These are phyloP conservation scores for Yamadazyma insecticola DNA, from an alignment of 805 yeast species.

Conservation along the genomic window DNA sequence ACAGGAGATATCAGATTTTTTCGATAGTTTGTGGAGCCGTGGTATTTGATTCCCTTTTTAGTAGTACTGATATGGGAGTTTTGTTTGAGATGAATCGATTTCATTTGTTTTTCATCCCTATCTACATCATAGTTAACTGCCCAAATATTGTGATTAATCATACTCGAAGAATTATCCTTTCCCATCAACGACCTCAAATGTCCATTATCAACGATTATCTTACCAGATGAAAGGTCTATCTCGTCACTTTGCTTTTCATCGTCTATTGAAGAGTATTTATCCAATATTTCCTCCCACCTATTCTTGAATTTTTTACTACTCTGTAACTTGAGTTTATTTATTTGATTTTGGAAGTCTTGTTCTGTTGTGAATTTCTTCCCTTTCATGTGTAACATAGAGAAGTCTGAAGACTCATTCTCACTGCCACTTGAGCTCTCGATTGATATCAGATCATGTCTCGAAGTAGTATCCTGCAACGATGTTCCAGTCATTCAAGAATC, in stretches of 20 bases:
- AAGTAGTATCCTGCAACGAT: too few species aligned
- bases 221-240: conserved; percentile 61
- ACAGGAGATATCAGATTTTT: conserved; percentile 3
- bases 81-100: too few species aligned
- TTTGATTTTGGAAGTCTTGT: conserved; percentile 17
- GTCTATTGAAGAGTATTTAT: conserved; percentile 45
- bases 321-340: conserved; percentile 21
- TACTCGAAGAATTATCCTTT: conserved; percentile 1
- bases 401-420: conserved; percentile 1
- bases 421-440: conserved; percentile 3
- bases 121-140: conserved; percentile 27
- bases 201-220: conserved; percentile 62
- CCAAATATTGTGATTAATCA: conserved; percentile 30
- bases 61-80: too few species aligned
- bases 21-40: too few species aligned
- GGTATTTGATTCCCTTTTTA: too few species aligned
- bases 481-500: too few species aligned
- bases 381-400: not conserved
- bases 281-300: conserved; percentile 51
- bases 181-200: conserved; percentile 49
- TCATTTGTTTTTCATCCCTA: too few species aligned
- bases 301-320: conserved; percentile 22
- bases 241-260: conserved; percentile 56
- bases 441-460: conserved; percentile 10
- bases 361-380: conserved; percentile 9